Percentiles rank a stretch among this genome's conserved stretches.
Conservation (phyloP, 768 basidiomycete species). For the Psilocybe tampanensis region DNA sequence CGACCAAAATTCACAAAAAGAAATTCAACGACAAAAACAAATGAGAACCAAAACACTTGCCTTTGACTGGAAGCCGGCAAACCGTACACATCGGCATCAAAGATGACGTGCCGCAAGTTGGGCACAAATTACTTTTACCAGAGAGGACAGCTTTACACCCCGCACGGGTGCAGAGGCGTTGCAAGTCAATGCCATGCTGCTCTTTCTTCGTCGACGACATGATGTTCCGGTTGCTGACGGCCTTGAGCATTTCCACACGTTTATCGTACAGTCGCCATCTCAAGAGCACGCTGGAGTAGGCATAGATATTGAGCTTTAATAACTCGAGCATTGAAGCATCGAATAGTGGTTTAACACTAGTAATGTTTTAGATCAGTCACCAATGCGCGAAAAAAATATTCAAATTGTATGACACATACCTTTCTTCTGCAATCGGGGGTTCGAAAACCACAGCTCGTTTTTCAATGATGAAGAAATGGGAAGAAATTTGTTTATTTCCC, state of each 20-base stretch:
- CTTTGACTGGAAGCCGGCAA: slow-evolving; percentile 77
- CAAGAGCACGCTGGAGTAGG: slow-evolving; percentile 76
- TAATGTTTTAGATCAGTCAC: slow-evolving; percentile 6
- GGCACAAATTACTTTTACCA: slow-evolving; percentile 40
- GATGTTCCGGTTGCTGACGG: slow-evolving; percentile 42
- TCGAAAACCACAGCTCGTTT: slow-evolving; percentile 37
- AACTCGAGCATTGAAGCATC: slow-evolving; percentile 42
- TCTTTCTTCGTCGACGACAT: slow-evolving; percentile 17
- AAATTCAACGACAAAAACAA: background rate
- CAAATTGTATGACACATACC: slow-evolving; percentile 20
- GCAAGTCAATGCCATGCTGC: slow-evolving; percentile 42
- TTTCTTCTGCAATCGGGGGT: slow-evolving; percentile 27
- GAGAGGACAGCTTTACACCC: slow-evolving; percentile 40
- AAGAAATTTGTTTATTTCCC: slow-evolving; percentile 41
- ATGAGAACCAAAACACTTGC: slow-evolving; percentile 33
- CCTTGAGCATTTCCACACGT: slow-evolving; percentile 73
- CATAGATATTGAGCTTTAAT: slow-evolving; percentile 56
- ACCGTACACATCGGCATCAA: slow-evolving; percentile 63
- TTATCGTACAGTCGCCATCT: slow-evolving; percentile 74
- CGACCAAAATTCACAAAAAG: background rate
- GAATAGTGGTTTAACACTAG: slow-evolving; percentile 31
- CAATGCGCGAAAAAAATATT: background rate
- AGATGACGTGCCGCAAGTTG: slow-evolving; percentile 42
- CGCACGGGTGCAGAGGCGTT: slow-evolving; percentile 42
- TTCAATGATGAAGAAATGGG: slow-evolving; percentile 22